Conservation (phyloP, 192 early-diverging fungal species). For the Coemansia sp. region DNA sequence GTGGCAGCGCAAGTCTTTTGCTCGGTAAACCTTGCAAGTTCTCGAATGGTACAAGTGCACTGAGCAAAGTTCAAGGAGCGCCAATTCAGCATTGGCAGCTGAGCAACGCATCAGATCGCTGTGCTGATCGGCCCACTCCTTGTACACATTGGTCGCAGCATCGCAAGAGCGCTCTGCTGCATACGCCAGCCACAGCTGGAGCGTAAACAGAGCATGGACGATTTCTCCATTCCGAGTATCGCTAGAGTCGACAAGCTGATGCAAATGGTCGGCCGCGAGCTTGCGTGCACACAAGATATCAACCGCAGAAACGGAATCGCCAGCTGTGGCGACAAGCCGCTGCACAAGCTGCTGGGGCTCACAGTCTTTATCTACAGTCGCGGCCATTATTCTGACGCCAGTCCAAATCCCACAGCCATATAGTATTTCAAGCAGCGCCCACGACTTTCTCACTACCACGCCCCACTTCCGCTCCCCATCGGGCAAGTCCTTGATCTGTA, state of each 20-base stretch:
- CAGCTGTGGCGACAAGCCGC: background rate
- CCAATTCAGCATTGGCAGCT: background rate
- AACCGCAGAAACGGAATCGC: background rate
- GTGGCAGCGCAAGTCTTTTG: conserved; percentile 17
- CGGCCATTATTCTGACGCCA: conserved; percentile 7
- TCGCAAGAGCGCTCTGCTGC: background rate
- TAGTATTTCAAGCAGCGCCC: conserved; percentile 21
- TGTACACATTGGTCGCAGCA: background rate
- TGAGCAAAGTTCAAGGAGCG: conserved; percentile 20
- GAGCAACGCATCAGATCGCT: background rate
- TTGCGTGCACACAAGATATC: conserved; percentile 5
- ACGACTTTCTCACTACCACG: conserved; percentile 25
- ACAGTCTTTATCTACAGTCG: background rate
- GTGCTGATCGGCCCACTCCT: background rate
- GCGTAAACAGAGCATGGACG: background rate
- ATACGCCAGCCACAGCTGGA: conserved; percentile 25
- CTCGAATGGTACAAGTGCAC: conserved; percentile 19
- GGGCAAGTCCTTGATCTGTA: background rate
- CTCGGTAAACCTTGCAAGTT: conserved; percentile 13
- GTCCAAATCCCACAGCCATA: conserved; percentile 16
- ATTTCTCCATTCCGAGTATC: conserved; percentile 9
- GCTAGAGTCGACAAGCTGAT: too few species aligned
- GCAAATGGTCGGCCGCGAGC: background rate
- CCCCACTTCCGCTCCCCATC: conserved; percentile 7
- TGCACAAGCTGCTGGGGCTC: conserved; percentile 1